phyloP scores from a whole-genome alignment of 2,329 filamentous ascomycete genomes.

The Colletotrichum sublineola region DNA sequence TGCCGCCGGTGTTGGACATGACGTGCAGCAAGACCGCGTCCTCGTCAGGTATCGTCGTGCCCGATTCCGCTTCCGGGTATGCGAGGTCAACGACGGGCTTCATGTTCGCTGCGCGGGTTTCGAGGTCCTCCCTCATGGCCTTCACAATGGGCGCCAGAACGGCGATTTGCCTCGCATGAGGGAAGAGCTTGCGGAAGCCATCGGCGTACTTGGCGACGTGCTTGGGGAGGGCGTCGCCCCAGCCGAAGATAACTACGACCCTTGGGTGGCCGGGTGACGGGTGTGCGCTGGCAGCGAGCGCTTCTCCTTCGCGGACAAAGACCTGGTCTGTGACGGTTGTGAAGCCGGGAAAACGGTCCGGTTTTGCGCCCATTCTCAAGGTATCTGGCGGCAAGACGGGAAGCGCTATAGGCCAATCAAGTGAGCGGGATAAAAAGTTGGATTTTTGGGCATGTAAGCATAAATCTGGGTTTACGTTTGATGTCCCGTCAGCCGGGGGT shows the following conservation, averaged over 20 bases:
- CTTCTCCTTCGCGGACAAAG: conserved; percentile 56
- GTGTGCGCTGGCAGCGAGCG: conserved; percentile 40
- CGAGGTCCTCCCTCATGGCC: conserved; percentile 59
- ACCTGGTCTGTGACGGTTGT: conserved; percentile 61
- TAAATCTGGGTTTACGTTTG: not conserved
- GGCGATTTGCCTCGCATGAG: conserved; percentile 63
- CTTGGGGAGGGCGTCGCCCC: conserved; percentile 68
- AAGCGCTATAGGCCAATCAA: not conserved
- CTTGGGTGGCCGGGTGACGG: conserved; percentile 53
- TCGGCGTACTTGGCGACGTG: conserved; percentile 69
- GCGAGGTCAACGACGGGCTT: conserved; percentile 58
- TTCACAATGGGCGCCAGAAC: conserved; percentile 64
- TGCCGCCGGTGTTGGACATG: conserved; percentile 72
- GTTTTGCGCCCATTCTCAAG: conserved; percentile 32
- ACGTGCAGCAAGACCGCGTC: conserved; percentile 61
- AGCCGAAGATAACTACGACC: conserved; percentile 67
- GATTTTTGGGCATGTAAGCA: not conserved
- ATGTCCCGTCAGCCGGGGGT: not conserved
- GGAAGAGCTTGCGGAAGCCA: conserved; percentile 65
- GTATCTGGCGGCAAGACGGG: too few species aligned
- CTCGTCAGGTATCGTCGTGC: conserved; percentile 8
- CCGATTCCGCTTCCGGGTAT: conserved; percentile 47
- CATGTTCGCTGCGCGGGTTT: conserved; percentile 60
- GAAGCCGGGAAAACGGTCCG: conserved; percentile 58
- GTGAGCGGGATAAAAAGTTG: not conserved